Base-by-base conservation (phyloP, 352 stramenopile species). In the Phytophthora citrophthora region DNA sequence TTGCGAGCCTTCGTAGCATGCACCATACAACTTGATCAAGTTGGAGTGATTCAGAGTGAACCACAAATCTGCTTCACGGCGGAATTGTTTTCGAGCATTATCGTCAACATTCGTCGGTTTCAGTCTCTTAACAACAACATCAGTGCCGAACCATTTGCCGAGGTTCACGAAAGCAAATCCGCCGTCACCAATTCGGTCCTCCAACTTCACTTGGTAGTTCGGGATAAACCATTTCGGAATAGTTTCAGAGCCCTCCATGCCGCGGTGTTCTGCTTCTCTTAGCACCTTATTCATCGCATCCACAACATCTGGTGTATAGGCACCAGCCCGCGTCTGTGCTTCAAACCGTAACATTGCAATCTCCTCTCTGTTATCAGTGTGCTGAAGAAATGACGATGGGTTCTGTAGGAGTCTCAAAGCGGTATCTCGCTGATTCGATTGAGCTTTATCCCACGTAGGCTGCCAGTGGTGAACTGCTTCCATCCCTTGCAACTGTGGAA, bases 31-130 rank as follows among this genome's bases (percentile, higher is more conserved):
- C 13, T 72, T 72, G 5, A 73, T 70, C 44, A 76, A 49, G 43
- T 76, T 72, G 20, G 63, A 71, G 31, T 76, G 68, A 27, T 71
- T 68, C 31, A 76, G 38, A 12, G 61, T 71, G 16, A 73, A 68
- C 63, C 68, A 76, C 29, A 70, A 57, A 52, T 61, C 53, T 2
- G 64, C 68, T 32, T 76, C 58, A 13, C 50, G 46, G 23, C 55
- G 61, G 23, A 76, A 76, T 32, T 54, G 55, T 12, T 63, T 40
- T 31, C 46, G 48, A 40, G 31, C 16, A 10, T 70, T 31, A 10
- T 69, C 59, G 11, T 60, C 47, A 16, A 56, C 49, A 5, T 16
- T 16, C 38, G 26, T 47, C 53, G 54, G 52, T 38, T 54, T 69
- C 13, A 73, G 45, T 50, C 60, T 40, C 63, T 73, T 73, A 2